Evolutionary conservation across 2,329 filamentous ascomycete species (phyloP), one percentile per base, ranked within the genome.

Genomic region (Fusarium tjaetaba): DNA sequence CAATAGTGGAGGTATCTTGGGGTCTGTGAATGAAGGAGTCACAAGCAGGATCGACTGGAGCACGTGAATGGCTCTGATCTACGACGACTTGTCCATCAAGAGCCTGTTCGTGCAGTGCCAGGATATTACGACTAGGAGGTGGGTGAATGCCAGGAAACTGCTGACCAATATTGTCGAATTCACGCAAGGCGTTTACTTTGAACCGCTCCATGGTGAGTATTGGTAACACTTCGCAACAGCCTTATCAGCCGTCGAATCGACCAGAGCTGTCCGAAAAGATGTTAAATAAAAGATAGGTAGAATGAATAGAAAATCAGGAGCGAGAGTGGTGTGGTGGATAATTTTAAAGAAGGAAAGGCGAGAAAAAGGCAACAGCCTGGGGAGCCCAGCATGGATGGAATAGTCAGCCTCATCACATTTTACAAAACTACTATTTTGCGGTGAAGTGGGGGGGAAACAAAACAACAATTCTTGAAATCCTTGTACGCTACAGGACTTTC

Each of bases 361-460:
- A n/a, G n/a, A n/a, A n/a, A n/a, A n/a, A n/a, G n/a, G n/a, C n/a
- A n/a, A n/a, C n/a, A n/a, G n/a, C n/a, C n/a, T n/a, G n/a, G n/a
- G n/a, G n/a, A n/a, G n/a, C n/a, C n/a, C n/a, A n/a, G n/a, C n/a
- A n/a, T n/a, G n/a, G n/a, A n/a, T n/a, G n/a, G n/a, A n/a, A n/a
- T n/a, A n/a, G 15, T 34, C 16, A 57, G 39, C 51, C 49, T 45
- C 30, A 45, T 15, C 28, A 26, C 9, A 11, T 28, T 39, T 62
- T 13, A 11, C 60, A 63, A 59, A 63, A 63, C 24, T 60, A 49
- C 61, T 51, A 64, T 60, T 49, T 49, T 28, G 30, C 43, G 28
- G 51, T 55, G 24, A n/a, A 32, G 20, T 15, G 13, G 16, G 18
- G 46, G 41, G 28, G 13, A 7, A 30, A 41, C 48, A 56, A 64